These are phyloP conservation scores for Pleurotus platypus DNA, from an alignment of 768 basidiomycete species.

Conservation along the genomic window DNA sequence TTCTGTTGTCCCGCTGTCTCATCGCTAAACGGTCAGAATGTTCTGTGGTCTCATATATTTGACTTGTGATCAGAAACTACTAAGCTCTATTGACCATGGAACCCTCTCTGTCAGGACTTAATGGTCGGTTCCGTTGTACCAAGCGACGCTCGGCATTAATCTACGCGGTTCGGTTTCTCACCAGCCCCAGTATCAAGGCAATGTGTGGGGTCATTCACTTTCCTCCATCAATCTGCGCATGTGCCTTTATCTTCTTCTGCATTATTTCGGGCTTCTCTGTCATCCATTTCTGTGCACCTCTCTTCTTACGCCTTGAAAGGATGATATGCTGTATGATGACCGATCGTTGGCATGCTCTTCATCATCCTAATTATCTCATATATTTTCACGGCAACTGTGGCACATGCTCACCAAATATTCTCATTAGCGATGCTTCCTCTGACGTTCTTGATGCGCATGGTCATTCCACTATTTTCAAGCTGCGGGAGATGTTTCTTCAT, in stretches of 20 bases:
- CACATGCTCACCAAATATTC: background rate
- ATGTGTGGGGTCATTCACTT: slow-evolving; percentile 1
- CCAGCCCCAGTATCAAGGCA: background rate
- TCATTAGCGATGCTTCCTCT: background rate
- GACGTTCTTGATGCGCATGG: slow-evolving; percentile 1
- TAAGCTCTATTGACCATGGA: background rate
- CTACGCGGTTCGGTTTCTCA: slow-evolving; percentile 1
- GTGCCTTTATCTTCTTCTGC: background rate
- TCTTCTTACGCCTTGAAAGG: background rate
- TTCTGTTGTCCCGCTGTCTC: background rate
- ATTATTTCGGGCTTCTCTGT: slow-evolving; percentile 1
- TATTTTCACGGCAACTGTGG: background rate
- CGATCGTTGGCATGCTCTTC: background rate
- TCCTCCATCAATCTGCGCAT: slow-evolving; percentile 4
- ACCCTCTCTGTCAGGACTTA: too few relatives aligned
- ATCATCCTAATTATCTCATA: background rate
- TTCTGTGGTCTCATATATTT: background rate
- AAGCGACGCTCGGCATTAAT: slow-evolving; percentile 1
- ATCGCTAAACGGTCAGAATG: background rate
- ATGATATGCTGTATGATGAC: slow-evolving; percentile 7
- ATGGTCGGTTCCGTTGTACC: background rate
- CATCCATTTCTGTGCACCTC: background rate
- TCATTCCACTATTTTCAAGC: background rate
- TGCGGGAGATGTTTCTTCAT: background rate
- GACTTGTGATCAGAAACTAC: too few relatives aligned